phyloP scores from a whole-genome alignment of 2,329 filamentous ascomycete genomes.

The Ceratocystis diversiconidia region DNA sequence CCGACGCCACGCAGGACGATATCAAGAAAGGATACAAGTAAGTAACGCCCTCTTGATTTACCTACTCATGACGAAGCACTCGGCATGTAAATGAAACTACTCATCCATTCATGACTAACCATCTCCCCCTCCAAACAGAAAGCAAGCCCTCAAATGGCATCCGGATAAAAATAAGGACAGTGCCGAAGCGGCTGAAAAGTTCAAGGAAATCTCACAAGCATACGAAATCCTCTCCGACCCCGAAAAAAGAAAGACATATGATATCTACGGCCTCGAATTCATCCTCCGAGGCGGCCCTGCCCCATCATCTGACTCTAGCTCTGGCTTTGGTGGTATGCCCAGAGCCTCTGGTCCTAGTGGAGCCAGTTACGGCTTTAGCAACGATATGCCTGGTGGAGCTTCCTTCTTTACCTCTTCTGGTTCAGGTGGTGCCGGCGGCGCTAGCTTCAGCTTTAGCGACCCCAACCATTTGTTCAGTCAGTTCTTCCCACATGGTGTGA shows the following conservation, averaged over 20 bases:
- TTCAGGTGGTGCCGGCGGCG: slow-evolving; percentile 25
- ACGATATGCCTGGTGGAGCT: background rate
- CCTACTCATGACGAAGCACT: background rate
- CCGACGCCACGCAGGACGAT: slow-evolving; percentile 74
- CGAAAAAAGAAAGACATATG: slow-evolving; percentile 90
- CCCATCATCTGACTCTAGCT: slow-evolving; percentile 43
- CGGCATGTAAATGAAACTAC: background rate
- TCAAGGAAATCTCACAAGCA: slow-evolving; percentile 95
- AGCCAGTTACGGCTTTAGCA: slow-evolving; percentile 48
- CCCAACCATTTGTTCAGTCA: slow-evolving; percentile 74
- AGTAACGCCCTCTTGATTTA: slow-evolving; percentile 22
- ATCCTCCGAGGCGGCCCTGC: slow-evolving; percentile 64
- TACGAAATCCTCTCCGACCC: slow-evolving; percentile 97
- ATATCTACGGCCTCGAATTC: slow-evolving; percentile 88
- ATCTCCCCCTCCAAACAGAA: slow-evolving; percentile 35
- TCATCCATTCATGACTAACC: background rate
- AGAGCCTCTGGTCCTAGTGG: slow-evolving; percentile 27
- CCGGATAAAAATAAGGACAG: slow-evolving; percentile 98
- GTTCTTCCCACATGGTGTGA: slow-evolving; percentile 46
- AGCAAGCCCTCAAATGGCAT: slow-evolving; percentile 81
- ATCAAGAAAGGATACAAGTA: slow-evolving; percentile 94
- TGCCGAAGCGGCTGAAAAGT: slow-evolving; percentile 72
- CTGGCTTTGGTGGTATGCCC: slow-evolving; percentile 40
- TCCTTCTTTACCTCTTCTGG: background rate
- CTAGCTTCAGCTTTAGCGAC: slow-evolving; percentile 69